Percentiles rank a stretch among this genome's conserved stretches.
phyloP scores from a whole-genome alignment of 495 filamentous ascomycete species.

The Hyaloscypha finlandica region DNA sequence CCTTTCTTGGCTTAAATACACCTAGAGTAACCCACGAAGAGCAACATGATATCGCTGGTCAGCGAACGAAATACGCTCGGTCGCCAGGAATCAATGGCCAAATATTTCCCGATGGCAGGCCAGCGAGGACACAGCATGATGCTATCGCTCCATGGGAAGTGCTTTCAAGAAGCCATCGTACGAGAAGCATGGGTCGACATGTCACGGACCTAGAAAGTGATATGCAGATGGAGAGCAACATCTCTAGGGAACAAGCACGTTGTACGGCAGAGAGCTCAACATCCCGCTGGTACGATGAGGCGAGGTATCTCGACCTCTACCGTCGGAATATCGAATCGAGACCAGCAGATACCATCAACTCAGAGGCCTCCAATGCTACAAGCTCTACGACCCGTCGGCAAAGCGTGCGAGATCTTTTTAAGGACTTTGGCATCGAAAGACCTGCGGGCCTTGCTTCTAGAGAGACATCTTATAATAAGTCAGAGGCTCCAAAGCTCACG shows the following conservation, averaged over 20 bases:
- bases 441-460: slow-evolving; percentile 27
- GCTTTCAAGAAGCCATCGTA: slow-evolving; percentile 15
- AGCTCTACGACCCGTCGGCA: slow-evolving; percentile 29
- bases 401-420: slow-evolving; percentile 32
- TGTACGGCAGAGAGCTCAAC: slow-evolving; percentile 11
- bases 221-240: slow-evolving; percentile 4
- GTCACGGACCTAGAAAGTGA: slow-evolving; percentile 1
- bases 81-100: slow-evolving; percentile 16
- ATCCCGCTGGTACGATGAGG: slow-evolving; percentile 31
- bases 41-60: slow-evolving; percentile 17
- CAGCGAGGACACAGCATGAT: slow-evolving; percentile 12
- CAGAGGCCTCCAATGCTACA: slow-evolving; percentile 9
- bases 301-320: slow-evolving; percentile 8
- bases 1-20: slow-evolving; percentile 21
- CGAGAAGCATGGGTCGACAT: slow-evolving; percentile 4
- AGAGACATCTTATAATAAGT: not conserved
- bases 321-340: slow-evolving; percentile 6
- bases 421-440: slow-evolving; percentile 30
- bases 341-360: slow-evolving; percentile 7
- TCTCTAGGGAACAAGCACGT: slow-evolving; percentile 20
- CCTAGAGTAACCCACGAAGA: slow-evolving; percentile 16
- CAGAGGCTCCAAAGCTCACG: not conserved
- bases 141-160: slow-evolving; percentile 12
- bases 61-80: slow-evolving; percentile 4
- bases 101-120: slow-evolving; percentile 11